Evolutionary conservation across 176 grass and related monocot genomes (phyloP).

Genomic region (Elymus sibiricus): DNA sequence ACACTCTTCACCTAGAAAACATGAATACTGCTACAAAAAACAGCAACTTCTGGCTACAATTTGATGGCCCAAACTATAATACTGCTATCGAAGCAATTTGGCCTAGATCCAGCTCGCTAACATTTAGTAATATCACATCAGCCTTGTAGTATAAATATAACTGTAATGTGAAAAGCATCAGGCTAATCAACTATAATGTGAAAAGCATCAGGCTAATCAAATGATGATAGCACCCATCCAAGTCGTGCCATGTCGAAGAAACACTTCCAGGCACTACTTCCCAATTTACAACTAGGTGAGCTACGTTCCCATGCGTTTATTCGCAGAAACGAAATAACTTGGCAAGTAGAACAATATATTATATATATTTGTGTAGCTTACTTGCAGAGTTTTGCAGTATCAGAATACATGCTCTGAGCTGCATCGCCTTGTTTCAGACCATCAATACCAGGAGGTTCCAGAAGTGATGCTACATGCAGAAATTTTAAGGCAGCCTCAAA

Average conservation of each 20-base stretch:
- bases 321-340: slow-evolving; percentile 3
- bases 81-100: not conserved
- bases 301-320: not conserved
- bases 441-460: slow-evolving; percentile 75
- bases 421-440: slow-evolving; percentile 65
- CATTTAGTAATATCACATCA: slow-evolving; percentile 3
- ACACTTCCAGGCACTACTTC: slow-evolving; percentile 3
- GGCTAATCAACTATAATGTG: not conserved
- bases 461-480: slow-evolving; percentile 80
- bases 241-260: not conserved
- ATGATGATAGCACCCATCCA: not conserved
- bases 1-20: not conserved
- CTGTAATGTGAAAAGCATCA: not conserved
- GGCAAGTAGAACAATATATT: slow-evolving; percentile 14
- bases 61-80: slow-evolving; percentile 15
- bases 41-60: not conserved
- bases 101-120: slow-evolving; percentile 10
- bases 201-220: not conserved
- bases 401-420: slow-evolving; percentile 86
- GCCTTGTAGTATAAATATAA: not conserved
- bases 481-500: slow-evolving; percentile 98
- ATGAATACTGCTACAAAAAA: slow-evolving; percentile 1
- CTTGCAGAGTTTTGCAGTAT: slow-evolving; percentile 98
- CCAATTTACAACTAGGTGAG: slow-evolving; percentile 4
- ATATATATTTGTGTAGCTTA: slow-evolving; percentile 54